A percentile compares a stretch with the other conserved stretches of the same genome.
phyloP scores from a whole-genome alignment of 768 basidiomycete genomes.

The Hemileccinum impolitum region DNA sequence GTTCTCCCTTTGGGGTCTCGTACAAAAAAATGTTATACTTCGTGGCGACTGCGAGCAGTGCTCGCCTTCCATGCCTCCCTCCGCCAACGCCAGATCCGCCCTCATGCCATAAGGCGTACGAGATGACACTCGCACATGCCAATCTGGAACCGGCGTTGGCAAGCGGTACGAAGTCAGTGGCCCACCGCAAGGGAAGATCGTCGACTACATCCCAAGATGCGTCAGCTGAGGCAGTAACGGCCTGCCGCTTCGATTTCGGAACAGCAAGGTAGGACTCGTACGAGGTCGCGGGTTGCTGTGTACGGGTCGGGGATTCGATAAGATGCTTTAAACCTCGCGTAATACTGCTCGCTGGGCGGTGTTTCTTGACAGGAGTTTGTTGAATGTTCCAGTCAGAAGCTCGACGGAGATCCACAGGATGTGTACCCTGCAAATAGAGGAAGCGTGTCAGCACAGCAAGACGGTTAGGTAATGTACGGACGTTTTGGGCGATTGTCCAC shows the following conservation, averaged over 20 bases:
- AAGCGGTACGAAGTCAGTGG: slow-evolving; percentile 83
- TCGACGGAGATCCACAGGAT: slow-evolving; percentile 58
- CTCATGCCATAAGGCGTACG: slow-evolving; percentile 68
- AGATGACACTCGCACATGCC: slow-evolving; percentile 51
- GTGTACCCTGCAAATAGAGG: slow-evolving; percentile 41
- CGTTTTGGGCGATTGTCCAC: slow-evolving; percentile 70
- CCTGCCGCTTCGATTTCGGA: slow-evolving; percentile 22
- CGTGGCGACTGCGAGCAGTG: slow-evolving; percentile 71
- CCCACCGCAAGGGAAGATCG: slow-evolving; percentile 74
- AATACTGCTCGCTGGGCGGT: slow-evolving; percentile 54
- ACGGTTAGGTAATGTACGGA: slow-evolving; percentile 22
- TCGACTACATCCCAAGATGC: slow-evolving; percentile 74
- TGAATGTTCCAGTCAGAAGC: slow-evolving; percentile 51
- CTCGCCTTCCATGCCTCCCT: slow-evolving; percentile 43
- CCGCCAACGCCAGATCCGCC: slow-evolving; percentile 44
- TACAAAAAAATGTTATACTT: slow-evolving; percentile 72
- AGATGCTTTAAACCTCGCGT: slow-evolving; percentile 63
- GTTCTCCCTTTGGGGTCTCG: slow-evolving; percentile 78
- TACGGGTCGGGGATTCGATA: slow-evolving; percentile 35
- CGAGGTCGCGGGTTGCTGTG: slow-evolving; percentile 24
- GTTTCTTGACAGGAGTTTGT: slow-evolving; percentile 42
- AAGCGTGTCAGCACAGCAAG: slow-evolving; percentile 7
- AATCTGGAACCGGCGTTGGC: slow-evolving; percentile 65
- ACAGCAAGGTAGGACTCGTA: slow-evolving; percentile 31
- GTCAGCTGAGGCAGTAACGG: slow-evolving; percentile 39